Evolutionary conservation across 2,329 filamentous ascomycete genomes (phyloP).

Genomic region (Penicillium sp.): DNA sequence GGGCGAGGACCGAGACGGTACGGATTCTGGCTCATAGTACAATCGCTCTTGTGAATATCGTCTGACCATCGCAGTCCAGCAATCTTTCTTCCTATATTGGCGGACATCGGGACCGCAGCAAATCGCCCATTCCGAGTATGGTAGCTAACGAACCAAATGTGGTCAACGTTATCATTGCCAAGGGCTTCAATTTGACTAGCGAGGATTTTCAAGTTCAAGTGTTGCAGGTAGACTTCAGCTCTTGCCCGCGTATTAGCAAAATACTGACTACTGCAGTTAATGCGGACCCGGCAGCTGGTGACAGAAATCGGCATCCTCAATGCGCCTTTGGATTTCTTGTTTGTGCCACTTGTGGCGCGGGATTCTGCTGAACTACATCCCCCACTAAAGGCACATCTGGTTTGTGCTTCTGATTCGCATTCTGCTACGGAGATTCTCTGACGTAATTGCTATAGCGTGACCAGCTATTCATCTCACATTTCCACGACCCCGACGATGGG

Average conservation of each 20-base stretch:
- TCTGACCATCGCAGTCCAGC: constrained; percentile 20
- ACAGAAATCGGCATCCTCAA: constrained; percentile 72
- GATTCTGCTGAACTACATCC: constrained; percentile 30
- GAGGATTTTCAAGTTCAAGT: constrained; percentile 79
- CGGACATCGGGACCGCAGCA: constrained; percentile 19
- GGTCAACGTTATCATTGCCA: constrained; percentile 80
- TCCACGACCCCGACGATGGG: constrained; percentile 70
- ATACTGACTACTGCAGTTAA: constrained; percentile 58
- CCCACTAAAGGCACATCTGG: constrained; percentile 44
- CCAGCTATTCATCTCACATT: constrained; percentile 84
- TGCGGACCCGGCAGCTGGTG: constrained; percentile 76
- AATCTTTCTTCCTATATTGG: constrained; percentile 22
- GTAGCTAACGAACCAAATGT: constrained; percentile 57
- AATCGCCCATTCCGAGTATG: constrained; percentile 27
- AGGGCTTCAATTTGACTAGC: constrained; percentile 73
- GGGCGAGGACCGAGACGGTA: constrained; percentile 23
- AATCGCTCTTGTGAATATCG: background rate
- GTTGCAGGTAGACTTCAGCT: constrained; percentile 52
- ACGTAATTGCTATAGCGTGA: constrained; percentile 59
- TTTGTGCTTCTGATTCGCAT: constrained; percentile 16
- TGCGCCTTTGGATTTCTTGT: constrained; percentile 75
- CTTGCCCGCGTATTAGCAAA: background rate
- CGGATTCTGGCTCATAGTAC: background rate
- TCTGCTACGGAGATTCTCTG: background rate
- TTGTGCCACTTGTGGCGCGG: constrained; percentile 67